Evolutionary conservation across 1,139 yeast genomes (phyloP).

Genomic region (Petasospora fabianii): DNA sequence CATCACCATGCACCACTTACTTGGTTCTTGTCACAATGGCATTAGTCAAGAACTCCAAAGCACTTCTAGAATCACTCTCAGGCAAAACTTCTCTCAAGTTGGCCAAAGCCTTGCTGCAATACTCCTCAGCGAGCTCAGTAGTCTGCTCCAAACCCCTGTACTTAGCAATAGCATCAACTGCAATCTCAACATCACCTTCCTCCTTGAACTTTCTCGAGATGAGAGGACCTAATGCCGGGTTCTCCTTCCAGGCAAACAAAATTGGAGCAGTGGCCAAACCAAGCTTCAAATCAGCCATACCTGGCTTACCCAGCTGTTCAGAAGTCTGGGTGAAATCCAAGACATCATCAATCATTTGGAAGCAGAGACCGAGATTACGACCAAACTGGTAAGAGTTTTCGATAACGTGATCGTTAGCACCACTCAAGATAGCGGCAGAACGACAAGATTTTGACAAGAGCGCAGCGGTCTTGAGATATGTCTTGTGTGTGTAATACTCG

Average conservation of each 20-base stretch:
- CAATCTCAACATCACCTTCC: constrained; percentile 80
- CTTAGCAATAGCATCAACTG: constrained; percentile 67
- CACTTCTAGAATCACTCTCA: constrained; percentile 84
- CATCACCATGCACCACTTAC: constrained; percentile 32
- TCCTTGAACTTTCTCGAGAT: constrained; percentile 78
- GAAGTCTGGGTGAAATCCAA: constrained; percentile 88
- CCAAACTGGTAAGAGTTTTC: constrained; percentile 92
- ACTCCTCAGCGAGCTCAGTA: constrained; percentile 68
- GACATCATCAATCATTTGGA: constrained; percentile 95
- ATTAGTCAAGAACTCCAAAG: constrained; percentile 79
- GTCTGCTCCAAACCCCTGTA: constrained; percentile 79
- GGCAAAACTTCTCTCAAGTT: constrained; percentile 70
- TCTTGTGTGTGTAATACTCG: constrained; percentile 91
- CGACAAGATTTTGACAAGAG: constrained; percentile 93
- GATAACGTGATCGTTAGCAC: constrained; percentile 67
- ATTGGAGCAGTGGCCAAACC: constrained; percentile 98
- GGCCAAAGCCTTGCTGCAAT: constrained; percentile 69
- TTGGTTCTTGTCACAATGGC: constrained; percentile 79
- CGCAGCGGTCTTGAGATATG: constrained; percentile 92
- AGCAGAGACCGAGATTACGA: constrained; percentile 87
- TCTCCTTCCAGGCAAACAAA: constrained; percentile 86
- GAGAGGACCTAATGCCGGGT: constrained; percentile 78
- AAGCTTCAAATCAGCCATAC: constrained; percentile 88
- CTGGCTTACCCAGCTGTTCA: constrained; percentile 84
- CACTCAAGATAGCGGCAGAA: constrained; percentile 90